Evolutionary conservation across 2,329 filamentous ascomycete species (phyloP).

Genomic region (Calonectria honghensis): DNA sequence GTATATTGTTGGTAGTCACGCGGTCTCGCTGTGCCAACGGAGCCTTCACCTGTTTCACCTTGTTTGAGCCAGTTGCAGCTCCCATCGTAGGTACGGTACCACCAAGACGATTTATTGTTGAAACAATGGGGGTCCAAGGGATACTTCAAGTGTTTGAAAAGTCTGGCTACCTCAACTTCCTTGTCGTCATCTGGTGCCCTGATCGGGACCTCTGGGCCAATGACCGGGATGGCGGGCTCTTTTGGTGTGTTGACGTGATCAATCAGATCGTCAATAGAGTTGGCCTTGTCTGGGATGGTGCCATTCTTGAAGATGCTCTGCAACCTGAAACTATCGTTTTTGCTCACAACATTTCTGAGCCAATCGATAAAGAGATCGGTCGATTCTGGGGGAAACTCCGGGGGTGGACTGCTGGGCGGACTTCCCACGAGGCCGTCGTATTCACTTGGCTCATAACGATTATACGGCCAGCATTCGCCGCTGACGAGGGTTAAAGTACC

Average conservation of each 20-base stretch:
- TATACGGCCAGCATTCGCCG: neutral
- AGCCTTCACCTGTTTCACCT: neutral
- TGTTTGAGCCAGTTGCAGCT: conserved; percentile 18
- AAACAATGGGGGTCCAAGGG: neutral
- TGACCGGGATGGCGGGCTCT: neutral
- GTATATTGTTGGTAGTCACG: conserved; percentile 6
- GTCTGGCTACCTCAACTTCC: neutral
- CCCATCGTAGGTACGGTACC: conserved; percentile 14
- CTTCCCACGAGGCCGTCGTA: neutral
- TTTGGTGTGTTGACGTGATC: neutral
- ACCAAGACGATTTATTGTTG: conserved; percentile 3
- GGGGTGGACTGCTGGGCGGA: neutral
- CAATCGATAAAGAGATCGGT: conserved; percentile 11
- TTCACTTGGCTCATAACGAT: neutral
- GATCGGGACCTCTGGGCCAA: neutral
- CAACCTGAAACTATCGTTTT: neutral
- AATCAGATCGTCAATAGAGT: neutral
- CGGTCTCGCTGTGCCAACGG: conserved; percentile 5
- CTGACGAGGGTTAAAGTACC: neutral
- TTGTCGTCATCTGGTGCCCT: neutral
- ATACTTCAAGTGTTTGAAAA: conserved; percentile 8
- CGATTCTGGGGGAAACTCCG: neutral
- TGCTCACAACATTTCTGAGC: conserved; percentile 3
- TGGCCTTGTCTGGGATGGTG: neutral
- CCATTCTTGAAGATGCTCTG: conserved; percentile 1